A percentile compares a stretch with the other conserved stretches of the same genome.
Evolutionary conservation across 2,329 filamentous ascomycete species (phyloP).

Genomic region (Ilyonectria sp.): DNA sequence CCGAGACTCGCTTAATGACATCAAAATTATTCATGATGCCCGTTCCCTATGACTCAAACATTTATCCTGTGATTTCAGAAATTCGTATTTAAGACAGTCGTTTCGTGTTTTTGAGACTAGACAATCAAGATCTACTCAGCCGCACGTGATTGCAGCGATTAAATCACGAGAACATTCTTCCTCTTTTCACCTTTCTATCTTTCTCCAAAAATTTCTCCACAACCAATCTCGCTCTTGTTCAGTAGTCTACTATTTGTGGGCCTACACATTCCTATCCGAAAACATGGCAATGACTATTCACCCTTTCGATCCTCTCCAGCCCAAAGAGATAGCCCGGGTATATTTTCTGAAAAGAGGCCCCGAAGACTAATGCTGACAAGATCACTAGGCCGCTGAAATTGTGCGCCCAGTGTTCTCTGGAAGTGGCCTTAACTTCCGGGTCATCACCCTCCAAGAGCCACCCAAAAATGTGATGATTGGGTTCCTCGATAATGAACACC

Average conservation of each 20-base stretch:
- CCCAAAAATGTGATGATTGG: constrained; percentile 62
- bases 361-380: neutral
- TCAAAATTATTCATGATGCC: too few relatives aligned
- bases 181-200: too few relatives aligned
- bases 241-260: neutral
- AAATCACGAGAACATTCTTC: too few relatives aligned
- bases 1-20: too few relatives aligned
- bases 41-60: too few relatives aligned
- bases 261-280: neutral
- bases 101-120: too few relatives aligned
- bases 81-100: too few relatives aligned
- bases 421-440: constrained; percentile 59
- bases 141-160: too few relatives aligned
- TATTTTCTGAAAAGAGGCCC: neutral
- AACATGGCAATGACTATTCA: constrained; percentile 33
- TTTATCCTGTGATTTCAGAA: too few relatives aligned
- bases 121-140: too few relatives aligned
- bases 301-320: constrained; percentile 47
- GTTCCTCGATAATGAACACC: constrained; percentile 61
- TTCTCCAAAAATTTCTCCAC: too few relatives aligned
- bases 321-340: constrained; percentile 46
- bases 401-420: constrained; percentile 41
- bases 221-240: too few relatives aligned
- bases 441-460: constrained; percentile 66
- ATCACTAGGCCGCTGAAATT: constrained; percentile 42